Percentiles rank a stretch among this genome's conserved stretches.
Evolutionary conservation across 352 stramenopile genomes (phyloP).

Genomic region (Phytophthora pseudosyringae): DNA sequence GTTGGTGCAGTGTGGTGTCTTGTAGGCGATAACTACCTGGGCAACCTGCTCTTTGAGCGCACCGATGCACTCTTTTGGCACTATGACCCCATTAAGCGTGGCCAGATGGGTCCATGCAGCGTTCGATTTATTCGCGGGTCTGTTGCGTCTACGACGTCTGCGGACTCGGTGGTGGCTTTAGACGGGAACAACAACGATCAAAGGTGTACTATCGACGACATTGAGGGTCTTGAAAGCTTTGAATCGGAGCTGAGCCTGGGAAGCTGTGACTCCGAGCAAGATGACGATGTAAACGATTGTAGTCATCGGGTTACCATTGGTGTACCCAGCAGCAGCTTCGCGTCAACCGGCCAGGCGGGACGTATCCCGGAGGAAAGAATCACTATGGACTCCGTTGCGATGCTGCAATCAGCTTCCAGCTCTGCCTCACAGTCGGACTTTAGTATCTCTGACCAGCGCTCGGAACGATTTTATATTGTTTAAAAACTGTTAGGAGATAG

Average conservation of each 20-base stretch:
- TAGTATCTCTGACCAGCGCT: slow-evolving; percentile 20
- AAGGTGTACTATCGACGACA: slow-evolving; percentile 2
- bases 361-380: slow-evolving; percentile 7
- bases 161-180: slow-evolving; percentile 25
- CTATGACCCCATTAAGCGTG: slow-evolving; percentile 44
- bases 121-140: slow-evolving; percentile 38
- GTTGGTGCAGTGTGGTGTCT: slow-evolving; percentile 49
- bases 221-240: slow-evolving; percentile 18
- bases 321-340: slow-evolving; percentile 16
- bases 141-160: slow-evolving; percentile 33
- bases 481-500: not conserved
- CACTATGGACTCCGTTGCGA: slow-evolving; percentile 27
- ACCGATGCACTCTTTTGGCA: slow-evolving; percentile 52
- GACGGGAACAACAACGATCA: slow-evolving; percentile 21
- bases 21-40: slow-evolving; percentile 49
- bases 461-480: slow-evolving; percentile 24
- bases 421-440: slow-evolving; percentile 21
- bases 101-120: slow-evolving; percentile 22
- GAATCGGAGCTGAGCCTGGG: slow-evolving; percentile 18
- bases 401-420: slow-evolving; percentile 25
- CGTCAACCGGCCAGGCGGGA: slow-evolving; percentile 11
- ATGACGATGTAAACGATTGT: slow-evolving; percentile 7
- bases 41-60: slow-evolving; percentile 47
- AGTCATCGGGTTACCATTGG: slow-evolving; percentile 26
- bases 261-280: slow-evolving; percentile 15